A percentile compares a stretch with the other conserved stretches of the same genome.
phyloP scores from a whole-genome alignment of 129 eudicot genomes.

The Lactuca saligna region DNA sequence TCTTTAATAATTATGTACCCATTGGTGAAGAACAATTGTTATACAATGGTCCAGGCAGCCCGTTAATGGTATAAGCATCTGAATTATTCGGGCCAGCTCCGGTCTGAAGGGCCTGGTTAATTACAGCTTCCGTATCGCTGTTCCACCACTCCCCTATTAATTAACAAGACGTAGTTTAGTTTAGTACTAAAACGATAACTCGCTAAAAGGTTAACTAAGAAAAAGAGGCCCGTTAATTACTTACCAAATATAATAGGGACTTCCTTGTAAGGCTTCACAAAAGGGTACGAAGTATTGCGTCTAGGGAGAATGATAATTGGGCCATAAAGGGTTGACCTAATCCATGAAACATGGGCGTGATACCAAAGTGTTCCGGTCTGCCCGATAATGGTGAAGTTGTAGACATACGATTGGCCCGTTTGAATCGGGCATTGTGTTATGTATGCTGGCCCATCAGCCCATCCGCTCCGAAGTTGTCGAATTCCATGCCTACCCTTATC shows the following conservation, averaged over 20 bases:
- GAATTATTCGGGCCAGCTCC: slow-evolving; percentile 66
- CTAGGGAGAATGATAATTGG: slow-evolving; percentile 39
- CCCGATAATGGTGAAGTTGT: slow-evolving; percentile 50
- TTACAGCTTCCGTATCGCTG: slow-evolving; percentile 57
- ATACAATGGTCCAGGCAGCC: slow-evolving; percentile 51
- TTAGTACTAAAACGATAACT: not conserved
- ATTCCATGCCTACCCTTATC: slow-evolving; percentile 43
- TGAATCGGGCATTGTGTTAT: slow-evolving; percentile 47
- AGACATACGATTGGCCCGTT: slow-evolving; percentile 31
- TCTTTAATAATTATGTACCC: not conserved
- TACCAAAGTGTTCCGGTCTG: slow-evolving; percentile 45
- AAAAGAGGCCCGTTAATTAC: not conserved
- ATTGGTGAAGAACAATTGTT: slow-evolving; percentile 45
- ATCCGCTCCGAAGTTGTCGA: slow-evolving; percentile 42
- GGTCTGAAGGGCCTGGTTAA: slow-evolving; percentile 56
- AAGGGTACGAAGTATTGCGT: slow-evolving; percentile 33
- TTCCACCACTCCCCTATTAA: slow-evolving; percentile 67
- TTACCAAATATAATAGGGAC: slow-evolving; percentile 34
- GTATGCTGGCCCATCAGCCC: slow-evolving; percentile 39
- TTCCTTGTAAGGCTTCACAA: slow-evolving; percentile 28
- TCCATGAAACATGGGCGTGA: slow-evolving; percentile 45
- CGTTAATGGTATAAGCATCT: slow-evolving; percentile 61
- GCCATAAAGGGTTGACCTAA: slow-evolving; percentile 41
- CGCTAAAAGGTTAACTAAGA: not conserved
- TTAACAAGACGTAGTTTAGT: not conserved